Conservation (phyloP, 441 rosid species). For the Erodium trifolium region DNA sequence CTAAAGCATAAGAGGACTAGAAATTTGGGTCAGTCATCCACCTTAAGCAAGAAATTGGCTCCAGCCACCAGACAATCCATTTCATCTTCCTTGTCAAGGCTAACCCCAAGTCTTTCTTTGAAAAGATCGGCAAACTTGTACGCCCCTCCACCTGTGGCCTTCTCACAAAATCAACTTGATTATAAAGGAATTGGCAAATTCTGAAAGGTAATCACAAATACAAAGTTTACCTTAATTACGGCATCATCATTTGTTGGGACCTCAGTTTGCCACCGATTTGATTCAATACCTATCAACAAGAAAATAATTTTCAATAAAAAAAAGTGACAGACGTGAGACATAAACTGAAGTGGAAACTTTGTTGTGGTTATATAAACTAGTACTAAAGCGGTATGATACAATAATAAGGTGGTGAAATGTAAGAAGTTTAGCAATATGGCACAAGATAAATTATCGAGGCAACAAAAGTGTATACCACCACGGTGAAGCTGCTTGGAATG, state of each 20-base stretch:
- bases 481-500: slow-evolving; percentile 87
- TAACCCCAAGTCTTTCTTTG: slow-evolving; percentile 88
- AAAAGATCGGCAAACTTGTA: slow-evolving; percentile 86
- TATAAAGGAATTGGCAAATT: slow-evolving; percentile 6
- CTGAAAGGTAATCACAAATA: slow-evolving; percentile 11
- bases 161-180: slow-evolving; percentile 34
- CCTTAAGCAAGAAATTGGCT: slow-evolving; percentile 97
- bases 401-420: slow-evolving; percentile 4
- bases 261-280: slow-evolving; percentile 36
- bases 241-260: slow-evolving; percentile 31
- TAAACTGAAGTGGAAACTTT: slow-evolving; percentile 11
- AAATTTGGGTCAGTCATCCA: slow-evolving; percentile 18
- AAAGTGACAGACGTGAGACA: slow-evolving; percentile 10
- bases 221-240: slow-evolving; percentile 46
- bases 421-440: neutral
- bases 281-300: slow-evolving; percentile 40
- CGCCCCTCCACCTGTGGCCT: slow-evolving; percentile 99
- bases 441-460: slow-evolving; percentile 11
- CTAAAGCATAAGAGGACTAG: neutral
- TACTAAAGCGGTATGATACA: neutral
- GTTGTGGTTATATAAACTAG: slow-evolving; percentile 7
- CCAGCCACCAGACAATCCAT: slow-evolving; percentile 98
- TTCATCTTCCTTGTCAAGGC: slow-evolving; percentile 98
- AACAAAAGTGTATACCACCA: slow-evolving; percentile 41
- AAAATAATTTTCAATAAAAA: slow-evolving; percentile 10